Evolutionary conservation across 768 basidiomycete species (phyloP).

Genomic region (Grammothele lineata): DNA sequence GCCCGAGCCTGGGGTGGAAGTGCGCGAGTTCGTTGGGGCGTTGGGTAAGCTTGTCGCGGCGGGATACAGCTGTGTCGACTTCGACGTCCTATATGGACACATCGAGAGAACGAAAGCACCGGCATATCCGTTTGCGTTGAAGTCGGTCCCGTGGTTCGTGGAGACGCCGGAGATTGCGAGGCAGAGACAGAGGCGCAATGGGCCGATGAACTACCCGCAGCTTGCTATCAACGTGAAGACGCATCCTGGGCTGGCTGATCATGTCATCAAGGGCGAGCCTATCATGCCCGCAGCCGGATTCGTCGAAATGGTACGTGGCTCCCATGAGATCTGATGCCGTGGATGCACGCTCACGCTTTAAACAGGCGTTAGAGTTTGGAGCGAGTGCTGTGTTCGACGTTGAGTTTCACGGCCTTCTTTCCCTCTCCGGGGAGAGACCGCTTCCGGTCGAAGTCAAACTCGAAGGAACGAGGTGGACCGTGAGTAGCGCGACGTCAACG

Average conservation of each 20-base stretch:
- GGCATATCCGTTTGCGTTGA: slow-evolving; percentile 31
- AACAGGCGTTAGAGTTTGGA: slow-evolving; percentile 35
- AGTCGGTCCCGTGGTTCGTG: slow-evolving; percentile 21
- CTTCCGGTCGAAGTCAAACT: slow-evolving; percentile 16
- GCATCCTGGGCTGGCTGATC: slow-evolving; percentile 39
- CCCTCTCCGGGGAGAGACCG: slow-evolving; percentile 22
- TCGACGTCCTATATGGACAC: slow-evolving; percentile 26
- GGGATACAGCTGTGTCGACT: slow-evolving; percentile 31
- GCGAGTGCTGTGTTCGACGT: slow-evolving; percentile 23
- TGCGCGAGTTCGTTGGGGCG: slow-evolving; percentile 20
- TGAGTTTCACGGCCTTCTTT: slow-evolving; percentile 23
- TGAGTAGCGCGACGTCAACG: slow-evolving; percentile 18
- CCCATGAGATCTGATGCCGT: not conserved
- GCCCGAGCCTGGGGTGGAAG: slow-evolving; percentile 20
- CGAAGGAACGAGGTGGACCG: slow-evolving; percentile 25
- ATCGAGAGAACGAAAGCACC: not conserved
- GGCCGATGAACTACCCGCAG: slow-evolving; percentile 33
- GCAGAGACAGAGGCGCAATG: slow-evolving; percentile 24
- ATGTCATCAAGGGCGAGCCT: slow-evolving; percentile 40
- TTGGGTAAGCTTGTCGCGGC: slow-evolving; percentile 27
- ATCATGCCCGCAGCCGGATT: slow-evolving; percentile 46
- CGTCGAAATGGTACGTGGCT: slow-evolving; percentile 31
- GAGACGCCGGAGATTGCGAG: slow-evolving; percentile 11
- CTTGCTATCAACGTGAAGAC: slow-evolving; percentile 34
- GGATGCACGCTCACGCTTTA: not conserved